Evolutionary conservation across 1,284 basidiomycete genomes (phyloP).

Genomic region (Cryptococcus sp.): DNA sequence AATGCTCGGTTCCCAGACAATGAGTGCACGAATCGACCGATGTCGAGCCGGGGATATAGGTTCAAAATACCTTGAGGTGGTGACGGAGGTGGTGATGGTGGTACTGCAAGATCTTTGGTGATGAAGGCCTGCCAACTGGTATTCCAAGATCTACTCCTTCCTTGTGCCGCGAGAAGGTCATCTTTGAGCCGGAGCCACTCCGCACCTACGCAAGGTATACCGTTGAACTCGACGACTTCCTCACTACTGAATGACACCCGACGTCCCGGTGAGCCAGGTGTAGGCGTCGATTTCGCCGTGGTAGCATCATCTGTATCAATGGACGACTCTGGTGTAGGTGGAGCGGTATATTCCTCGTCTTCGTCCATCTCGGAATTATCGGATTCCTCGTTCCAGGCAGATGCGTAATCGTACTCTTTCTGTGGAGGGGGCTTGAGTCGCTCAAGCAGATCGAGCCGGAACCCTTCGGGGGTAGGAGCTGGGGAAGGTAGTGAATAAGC

Average conservation of each 20-base stretch:
- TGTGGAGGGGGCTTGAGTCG: conserved; percentile 16
- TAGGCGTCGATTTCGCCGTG: conserved; percentile 6
- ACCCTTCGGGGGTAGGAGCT: conserved; percentile 28
- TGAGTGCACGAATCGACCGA: too few species aligned
- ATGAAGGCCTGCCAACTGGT: neutral
- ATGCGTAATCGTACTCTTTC: conserved; percentile 26
- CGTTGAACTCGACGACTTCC: conserved; percentile 25
- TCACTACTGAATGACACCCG: neutral
- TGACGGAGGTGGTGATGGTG: neutral
- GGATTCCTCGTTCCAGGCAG: conserved; percentile 32
- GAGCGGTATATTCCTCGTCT: conserved; percentile 35
- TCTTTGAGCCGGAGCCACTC: conserved; percentile 35
- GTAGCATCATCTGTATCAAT: conserved; percentile 17
- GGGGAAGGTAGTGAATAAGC: conserved; percentile 40
- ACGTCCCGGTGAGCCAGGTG: neutral
- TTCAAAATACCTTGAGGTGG: too few species aligned
- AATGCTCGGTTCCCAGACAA: too few species aligned
- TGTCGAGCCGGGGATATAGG: too few species aligned
- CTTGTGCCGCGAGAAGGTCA: neutral
- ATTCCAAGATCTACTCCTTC: conserved; percentile 15
- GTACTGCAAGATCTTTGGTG: neutral
- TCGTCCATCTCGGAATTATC: conserved; percentile 33
- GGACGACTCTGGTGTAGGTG: conserved; percentile 41
- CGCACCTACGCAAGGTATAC: conserved; percentile 27
- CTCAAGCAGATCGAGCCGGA: conserved; percentile 31